Conservation (phyloP, 2,329 filamentous ascomycete genomes). For the Ophiosphaerella herpotricha region DNA sequence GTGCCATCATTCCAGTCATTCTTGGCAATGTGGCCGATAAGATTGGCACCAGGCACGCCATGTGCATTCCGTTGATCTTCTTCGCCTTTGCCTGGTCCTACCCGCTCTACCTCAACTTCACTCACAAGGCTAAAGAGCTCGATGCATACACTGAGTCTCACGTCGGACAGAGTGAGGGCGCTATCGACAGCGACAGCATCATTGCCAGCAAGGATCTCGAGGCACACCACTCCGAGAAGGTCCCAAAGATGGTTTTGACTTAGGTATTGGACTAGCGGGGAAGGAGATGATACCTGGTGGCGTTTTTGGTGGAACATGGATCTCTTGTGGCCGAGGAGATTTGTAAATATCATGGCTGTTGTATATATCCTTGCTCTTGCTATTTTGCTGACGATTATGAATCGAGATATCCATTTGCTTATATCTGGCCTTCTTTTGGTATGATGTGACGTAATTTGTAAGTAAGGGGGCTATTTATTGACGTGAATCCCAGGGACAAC, state of each 20-base stretch:
- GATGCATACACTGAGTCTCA: conserved; percentile 42
- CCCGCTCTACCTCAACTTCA: conserved; percentile 44
- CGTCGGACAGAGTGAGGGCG: conserved; percentile 32
- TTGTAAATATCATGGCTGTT: conserved; percentile 2
- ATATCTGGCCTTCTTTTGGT: background rate
- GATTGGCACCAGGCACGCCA: conserved; percentile 39
- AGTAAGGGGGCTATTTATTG: too few species aligned
- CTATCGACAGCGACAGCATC: conserved; percentile 31
- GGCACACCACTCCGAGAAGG: conserved; percentile 23
- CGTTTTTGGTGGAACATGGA: background rate
- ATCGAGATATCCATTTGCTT: conserved; percentile 1
- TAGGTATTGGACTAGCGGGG: background rate
- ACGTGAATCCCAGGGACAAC: background rate
- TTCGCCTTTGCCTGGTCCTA: conserved; percentile 43
- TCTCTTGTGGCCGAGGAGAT: background rate
- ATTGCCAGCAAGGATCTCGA: conserved; percentile 31
- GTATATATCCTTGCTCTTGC: background rate
- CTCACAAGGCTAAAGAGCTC: conserved; percentile 38
- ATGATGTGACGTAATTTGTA: too few species aligned
- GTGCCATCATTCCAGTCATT: conserved; percentile 43
- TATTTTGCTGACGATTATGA: background rate
- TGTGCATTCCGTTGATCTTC: conserved; percentile 44
- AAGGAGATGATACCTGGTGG: background rate
- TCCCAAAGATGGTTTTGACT: too few species aligned
- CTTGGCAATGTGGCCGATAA: conserved; percentile 42